Percentiles rank a stretch among this genome's conserved stretches.
Evolutionary conservation across 768 basidiomycete species (phyloP).

Genomic region (Suillus variegatus): DNA sequence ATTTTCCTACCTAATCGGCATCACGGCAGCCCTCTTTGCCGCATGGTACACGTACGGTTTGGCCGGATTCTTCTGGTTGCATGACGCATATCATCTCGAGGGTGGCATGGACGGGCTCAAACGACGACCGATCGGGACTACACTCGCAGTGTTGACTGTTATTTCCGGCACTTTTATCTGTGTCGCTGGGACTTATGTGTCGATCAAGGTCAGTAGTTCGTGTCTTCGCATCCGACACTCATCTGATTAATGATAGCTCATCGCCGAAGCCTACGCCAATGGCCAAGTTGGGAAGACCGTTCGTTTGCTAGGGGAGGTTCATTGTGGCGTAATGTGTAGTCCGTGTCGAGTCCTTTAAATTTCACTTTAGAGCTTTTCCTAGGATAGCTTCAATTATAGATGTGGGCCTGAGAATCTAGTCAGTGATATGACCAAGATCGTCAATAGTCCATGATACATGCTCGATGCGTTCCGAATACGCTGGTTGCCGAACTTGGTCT

Average conservation of each 20-base stretch:
- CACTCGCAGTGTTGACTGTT: slow-evolving; percentile 44
- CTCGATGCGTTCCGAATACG: neutral
- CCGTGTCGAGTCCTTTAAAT: neutral
- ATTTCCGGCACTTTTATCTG: slow-evolving; percentile 53
- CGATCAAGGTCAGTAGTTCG: slow-evolving; percentile 43
- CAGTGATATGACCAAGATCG: neutral
- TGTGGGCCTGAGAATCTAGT: neutral
- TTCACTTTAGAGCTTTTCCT: neutral
- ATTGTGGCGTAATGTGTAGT: neutral
- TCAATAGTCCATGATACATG: neutral
- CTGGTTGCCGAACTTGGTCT: neutral
- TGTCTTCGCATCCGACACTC: neutral
- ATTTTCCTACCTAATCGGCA: slow-evolving; percentile 54
- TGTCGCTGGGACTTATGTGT: slow-evolving; percentile 53
- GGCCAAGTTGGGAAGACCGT: slow-evolving; percentile 48
- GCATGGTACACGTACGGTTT: slow-evolving; percentile 58
- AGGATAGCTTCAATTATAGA: neutral
- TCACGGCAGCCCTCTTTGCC: slow-evolving; percentile 54
- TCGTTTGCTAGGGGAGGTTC: slow-evolving; percentile 37
- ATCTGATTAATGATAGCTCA: slow-evolving; percentile 36
- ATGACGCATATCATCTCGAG: slow-evolving; percentile 46
- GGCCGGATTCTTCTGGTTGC: slow-evolving; percentile 55
- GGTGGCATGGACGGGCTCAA: slow-evolving; percentile 36
- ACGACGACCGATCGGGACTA: slow-evolving; percentile 34
- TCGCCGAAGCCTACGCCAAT: slow-evolving; percentile 43